Percentiles rank a stretch among this genome's conserved stretches.
Evolutionary conservation across 2,329 filamentous ascomycete species (phyloP).

Genomic region (Pseudonectria buxi): DNA sequence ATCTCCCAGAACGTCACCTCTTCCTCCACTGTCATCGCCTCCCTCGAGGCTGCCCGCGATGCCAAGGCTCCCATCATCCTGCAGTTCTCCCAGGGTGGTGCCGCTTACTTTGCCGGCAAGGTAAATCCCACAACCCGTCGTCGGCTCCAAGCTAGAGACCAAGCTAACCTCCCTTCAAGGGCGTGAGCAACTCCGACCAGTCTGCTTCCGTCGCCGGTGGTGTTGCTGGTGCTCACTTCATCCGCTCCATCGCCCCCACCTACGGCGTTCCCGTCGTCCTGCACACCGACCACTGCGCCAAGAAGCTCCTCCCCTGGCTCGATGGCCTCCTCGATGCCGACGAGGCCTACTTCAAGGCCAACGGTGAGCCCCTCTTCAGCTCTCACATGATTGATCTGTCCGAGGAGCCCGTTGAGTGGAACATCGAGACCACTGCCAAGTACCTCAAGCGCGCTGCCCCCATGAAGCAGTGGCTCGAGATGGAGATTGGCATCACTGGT

Average conservation of each 20-base stretch:
- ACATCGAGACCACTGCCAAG: constrained; percentile 84
- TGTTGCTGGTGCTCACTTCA: constrained; percentile 87
- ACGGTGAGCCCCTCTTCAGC: constrained; percentile 88
- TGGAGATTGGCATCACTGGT: constrained; percentile 83
- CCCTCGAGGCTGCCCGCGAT: constrained; percentile 92
- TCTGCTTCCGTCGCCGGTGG: constrained; percentile 81
- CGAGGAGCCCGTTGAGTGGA: constrained; percentile 83
- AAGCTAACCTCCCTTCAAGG: constrained; percentile 35
- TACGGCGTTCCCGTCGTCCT: constrained; percentile 91
- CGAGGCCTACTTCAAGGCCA: constrained; percentile 88
- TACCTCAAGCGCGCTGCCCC: constrained; percentile 92
- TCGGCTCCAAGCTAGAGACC: background rate
- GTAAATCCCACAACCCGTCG: constrained; percentile 30
- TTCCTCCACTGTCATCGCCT: constrained; percentile 68
- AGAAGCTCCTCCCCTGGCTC: constrained; percentile 98
- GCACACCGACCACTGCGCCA: constrained; percentile 97
- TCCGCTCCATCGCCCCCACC: constrained; percentile 75
- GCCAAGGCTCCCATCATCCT: constrained; percentile 87
- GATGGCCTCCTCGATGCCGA: constrained; percentile 94
- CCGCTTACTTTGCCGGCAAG: constrained; percentile 89
- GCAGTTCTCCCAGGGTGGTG: constrained; percentile 88
- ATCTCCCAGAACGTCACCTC: constrained; percentile 73
- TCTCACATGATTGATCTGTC: constrained; percentile 98
- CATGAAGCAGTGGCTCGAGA: constrained; percentile 99
- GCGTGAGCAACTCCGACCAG: constrained; percentile 74